phyloP scores from a whole-genome alignment of 2,329 filamentous ascomycete genomes.

The Cladophialophora chaetospira region DNA sequence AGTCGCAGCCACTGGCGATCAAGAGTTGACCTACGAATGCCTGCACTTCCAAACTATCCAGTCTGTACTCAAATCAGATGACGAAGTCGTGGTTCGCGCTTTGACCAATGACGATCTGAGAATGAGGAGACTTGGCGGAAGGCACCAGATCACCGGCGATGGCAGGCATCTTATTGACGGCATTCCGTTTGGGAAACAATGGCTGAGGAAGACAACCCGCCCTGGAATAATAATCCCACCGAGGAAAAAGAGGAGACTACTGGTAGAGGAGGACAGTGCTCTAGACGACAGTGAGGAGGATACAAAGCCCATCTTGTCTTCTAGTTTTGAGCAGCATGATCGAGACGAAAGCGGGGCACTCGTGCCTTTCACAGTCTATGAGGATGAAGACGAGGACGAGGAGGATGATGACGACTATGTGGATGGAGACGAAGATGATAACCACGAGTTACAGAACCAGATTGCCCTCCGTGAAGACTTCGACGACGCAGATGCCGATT shows the following conservation, averaged over 20 bases:
- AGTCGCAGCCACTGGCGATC: slow-evolving; percentile 50
- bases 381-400: slow-evolving; percentile 36
- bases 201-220: slow-evolving; percentile 62
- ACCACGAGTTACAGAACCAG: slow-evolving; percentile 8
- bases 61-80: slow-evolving; percentile 75
- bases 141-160: slow-evolving; percentile 76
- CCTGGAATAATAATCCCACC: slow-evolving; percentile 73
- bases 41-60: slow-evolving; percentile 77
- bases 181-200: slow-evolving; percentile 76
- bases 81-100: slow-evolving; percentile 82
- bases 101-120: slow-evolving; percentile 74
- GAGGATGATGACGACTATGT: slow-evolving; percentile 35
- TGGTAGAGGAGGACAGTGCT: slow-evolving; percentile 34
- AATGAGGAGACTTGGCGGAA: slow-evolving; percentile 70
- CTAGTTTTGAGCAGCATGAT: not conserved
- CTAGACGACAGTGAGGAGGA: slow-evolving; percentile 39
- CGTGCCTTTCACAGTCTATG: slow-evolving; percentile 26
- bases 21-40: slow-evolving; percentile 70
- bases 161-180: slow-evolving; percentile 84
- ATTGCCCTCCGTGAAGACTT: slow-evolving; percentile 27
- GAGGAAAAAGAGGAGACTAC: slow-evolving; percentile 65
- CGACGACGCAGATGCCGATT: slow-evolving; percentile 35
- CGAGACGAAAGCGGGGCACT: slow-evolving; percentile 5
- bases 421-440: slow-evolving; percentile 16
- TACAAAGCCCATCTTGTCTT: slow-evolving; percentile 12